phyloP scores from a whole-genome alignment of 768 basidiomycete genomes.

The Coprinopsis marcescibilis region DNA sequence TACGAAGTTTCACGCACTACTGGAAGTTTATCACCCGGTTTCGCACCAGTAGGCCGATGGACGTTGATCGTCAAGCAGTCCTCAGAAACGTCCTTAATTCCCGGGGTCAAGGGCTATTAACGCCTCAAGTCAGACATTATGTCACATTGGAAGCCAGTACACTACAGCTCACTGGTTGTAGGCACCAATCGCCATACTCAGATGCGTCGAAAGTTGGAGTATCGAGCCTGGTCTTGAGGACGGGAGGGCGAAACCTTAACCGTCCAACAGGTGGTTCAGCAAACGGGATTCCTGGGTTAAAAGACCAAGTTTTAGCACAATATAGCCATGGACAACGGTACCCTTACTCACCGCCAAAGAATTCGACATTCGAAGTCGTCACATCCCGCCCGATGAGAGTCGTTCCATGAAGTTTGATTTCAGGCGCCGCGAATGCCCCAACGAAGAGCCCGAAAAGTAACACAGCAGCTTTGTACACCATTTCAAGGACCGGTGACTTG shows the following conservation, averaged over 20 bases:
- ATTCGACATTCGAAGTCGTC: constrained; percentile 28
- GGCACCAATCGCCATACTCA: constrained; percentile 39
- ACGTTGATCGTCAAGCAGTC: neutral
- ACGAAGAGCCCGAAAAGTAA: neutral
- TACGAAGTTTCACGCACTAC: too few species aligned
- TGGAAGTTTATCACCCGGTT: neutral
- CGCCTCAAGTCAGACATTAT: too few species aligned
- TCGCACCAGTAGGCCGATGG: neutral
- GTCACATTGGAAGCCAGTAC: neutral
- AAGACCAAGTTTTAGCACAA: too few species aligned
- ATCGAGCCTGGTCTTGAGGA: constrained; percentile 35
- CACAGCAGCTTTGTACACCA: neutral
- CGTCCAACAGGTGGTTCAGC: constrained; percentile 47
- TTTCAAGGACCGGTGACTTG: constrained; percentile 9
- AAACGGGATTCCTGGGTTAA: constrained; percentile 51
- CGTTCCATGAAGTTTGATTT: constrained; percentile 33
- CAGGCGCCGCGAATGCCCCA: constrained; percentile 19
- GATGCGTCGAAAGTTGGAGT: constrained; percentile 36
- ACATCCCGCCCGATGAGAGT: constrained; percentile 31
- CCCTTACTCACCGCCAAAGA: constrained; percentile 39
- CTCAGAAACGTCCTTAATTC: neutral
- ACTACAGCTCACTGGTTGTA: constrained; percentile 31
- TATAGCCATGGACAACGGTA: too few species aligned
- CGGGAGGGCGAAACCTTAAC: constrained; percentile 39
- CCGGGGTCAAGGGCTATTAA: too few species aligned